Evolutionary conservation across 2,329 filamentous ascomycete species (phyloP).

Genomic region (Emmonsia crescens): DNA sequence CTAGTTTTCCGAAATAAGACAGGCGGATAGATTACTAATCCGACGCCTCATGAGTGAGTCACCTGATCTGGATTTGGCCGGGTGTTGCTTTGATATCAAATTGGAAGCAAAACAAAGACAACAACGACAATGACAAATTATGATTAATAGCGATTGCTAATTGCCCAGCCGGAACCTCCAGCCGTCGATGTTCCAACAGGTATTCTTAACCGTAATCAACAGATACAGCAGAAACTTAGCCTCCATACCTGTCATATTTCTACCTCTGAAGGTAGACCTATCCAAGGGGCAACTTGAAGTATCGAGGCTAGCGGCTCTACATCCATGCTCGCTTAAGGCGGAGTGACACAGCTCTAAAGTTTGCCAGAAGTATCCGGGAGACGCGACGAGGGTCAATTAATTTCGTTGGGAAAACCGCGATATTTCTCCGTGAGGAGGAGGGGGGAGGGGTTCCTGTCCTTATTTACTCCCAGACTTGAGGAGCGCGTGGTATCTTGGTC

Average conservation of each 20-base stretch:
- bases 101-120: no score
- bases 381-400: background rate
- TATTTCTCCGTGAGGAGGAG: no score
- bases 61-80: no score
- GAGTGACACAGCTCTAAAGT: background rate
- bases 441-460: background rate
- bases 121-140: background rate
- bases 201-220: background rate
- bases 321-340: background rate
- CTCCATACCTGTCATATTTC: background rate
- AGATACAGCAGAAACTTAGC: background rate
- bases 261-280: background rate
- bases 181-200: background rate
- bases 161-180: background rate
- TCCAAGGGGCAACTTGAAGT: no score
- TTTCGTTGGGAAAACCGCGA: background rate
- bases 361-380: background rate
- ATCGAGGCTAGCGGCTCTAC: no score
- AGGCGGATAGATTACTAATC: constrained; percentile 2
- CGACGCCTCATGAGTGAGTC: background rate
- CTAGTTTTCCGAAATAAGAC: constrained; percentile 16
- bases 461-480: background rate
- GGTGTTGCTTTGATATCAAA: background rate
- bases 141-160: no score
- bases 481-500: no score